phyloP scores from a whole-genome alignment of 805 yeast genomes.

The Peterozyma xylosa region DNA sequence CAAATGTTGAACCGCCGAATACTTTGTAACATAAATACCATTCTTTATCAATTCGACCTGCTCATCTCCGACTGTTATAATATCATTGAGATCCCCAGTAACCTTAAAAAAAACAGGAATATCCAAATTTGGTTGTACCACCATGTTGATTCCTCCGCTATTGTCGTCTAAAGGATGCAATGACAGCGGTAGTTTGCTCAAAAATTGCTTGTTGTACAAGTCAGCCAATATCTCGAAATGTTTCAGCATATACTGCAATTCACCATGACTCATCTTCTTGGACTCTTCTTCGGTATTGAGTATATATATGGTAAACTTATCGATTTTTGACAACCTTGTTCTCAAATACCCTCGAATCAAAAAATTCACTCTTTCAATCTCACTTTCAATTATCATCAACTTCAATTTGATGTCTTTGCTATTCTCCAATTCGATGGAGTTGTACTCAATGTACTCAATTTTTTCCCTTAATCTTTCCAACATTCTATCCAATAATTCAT shows the following conservation, averaged over 20 bases:
- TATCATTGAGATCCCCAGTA: conserved; percentile 25
- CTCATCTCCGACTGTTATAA: conserved; percentile 41
- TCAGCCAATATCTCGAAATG: conserved; percentile 61
- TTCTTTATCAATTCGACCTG: conserved; percentile 49
- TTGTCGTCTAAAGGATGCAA: conserved; percentile 73
- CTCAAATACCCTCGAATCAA: conserved; percentile 76
- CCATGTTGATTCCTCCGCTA: conserved; percentile 63
- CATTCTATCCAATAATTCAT: conserved; percentile 47
- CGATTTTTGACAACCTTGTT: conserved; percentile 69
- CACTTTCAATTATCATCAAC: conserved; percentile 82
- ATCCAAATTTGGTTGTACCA: conserved; percentile 69
- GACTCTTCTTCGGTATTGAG: conserved; percentile 31
- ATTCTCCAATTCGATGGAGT: conserved; percentile 67
- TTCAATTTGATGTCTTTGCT: conserved; percentile 68
- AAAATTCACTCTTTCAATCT: conserved; percentile 80
- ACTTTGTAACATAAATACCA: conserved; percentile 73
- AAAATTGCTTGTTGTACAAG: conserved; percentile 60
- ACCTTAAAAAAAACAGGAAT: conserved; percentile 72
- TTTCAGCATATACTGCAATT: conserved; percentile 55
- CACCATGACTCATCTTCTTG: conserved; percentile 47
- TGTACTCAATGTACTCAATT: conserved; percentile 68
- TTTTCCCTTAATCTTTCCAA: conserved; percentile 56
- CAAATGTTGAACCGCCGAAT: conserved; percentile 28
- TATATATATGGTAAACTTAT: conserved; percentile 56
- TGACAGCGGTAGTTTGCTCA: conserved; percentile 58